Percentiles rank a stretch among this genome's conserved stretches.
Evolutionary conservation across 495 filamentous ascomycete genomes (phyloP).

Genomic region (Tuber calosporum): DNA sequence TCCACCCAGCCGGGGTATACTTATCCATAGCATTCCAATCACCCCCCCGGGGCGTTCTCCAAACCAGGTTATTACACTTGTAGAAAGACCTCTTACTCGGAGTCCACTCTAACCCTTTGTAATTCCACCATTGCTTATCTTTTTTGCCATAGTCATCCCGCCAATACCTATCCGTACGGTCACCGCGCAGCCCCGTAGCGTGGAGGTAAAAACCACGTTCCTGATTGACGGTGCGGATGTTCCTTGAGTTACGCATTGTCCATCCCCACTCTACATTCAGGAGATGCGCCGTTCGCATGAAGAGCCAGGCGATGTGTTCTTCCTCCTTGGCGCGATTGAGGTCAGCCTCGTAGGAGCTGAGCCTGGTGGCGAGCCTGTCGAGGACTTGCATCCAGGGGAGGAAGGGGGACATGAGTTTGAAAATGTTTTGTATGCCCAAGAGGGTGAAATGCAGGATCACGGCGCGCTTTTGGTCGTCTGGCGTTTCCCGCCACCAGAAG

Average conservation of each 20-base stretch:
- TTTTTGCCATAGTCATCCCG: background rate
- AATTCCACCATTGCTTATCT: slow-evolving; percentile 22
- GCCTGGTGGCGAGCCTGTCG: slow-evolving; percentile 18
- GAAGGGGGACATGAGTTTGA: slow-evolving; percentile 23
- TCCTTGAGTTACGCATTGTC: background rate
- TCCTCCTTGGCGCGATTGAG: slow-evolving; percentile 18
- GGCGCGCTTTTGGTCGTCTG: slow-evolving; percentile 15
- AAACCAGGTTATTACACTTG: slow-evolving; percentile 14
- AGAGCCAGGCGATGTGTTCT: slow-evolving; percentile 31
- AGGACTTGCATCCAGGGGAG: slow-evolving; percentile 25
- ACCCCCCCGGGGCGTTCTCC: slow-evolving; percentile 14
- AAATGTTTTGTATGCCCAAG: slow-evolving; percentile 17
- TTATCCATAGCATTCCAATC: slow-evolving; percentile 23
- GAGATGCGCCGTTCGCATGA: slow-evolving; percentile 21
- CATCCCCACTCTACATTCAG: background rate
- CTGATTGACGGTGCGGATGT: background rate
- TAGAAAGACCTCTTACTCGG: background rate
- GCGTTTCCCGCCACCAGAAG: slow-evolving; percentile 27
- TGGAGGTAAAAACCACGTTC: slow-evolving; percentile 28
- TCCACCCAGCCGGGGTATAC: slow-evolving; percentile 19
- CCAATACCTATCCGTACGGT: slow-evolving; percentile 18
- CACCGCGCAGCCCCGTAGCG: slow-evolving; percentile 20
- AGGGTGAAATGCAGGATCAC: slow-evolving; percentile 28
- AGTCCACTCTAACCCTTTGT: slow-evolving; percentile 6
- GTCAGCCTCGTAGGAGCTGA: slow-evolving; percentile 11